phyloP scores from a whole-genome alignment of 441 rosid genomes.

The Jatropha podagrica region DNA sequence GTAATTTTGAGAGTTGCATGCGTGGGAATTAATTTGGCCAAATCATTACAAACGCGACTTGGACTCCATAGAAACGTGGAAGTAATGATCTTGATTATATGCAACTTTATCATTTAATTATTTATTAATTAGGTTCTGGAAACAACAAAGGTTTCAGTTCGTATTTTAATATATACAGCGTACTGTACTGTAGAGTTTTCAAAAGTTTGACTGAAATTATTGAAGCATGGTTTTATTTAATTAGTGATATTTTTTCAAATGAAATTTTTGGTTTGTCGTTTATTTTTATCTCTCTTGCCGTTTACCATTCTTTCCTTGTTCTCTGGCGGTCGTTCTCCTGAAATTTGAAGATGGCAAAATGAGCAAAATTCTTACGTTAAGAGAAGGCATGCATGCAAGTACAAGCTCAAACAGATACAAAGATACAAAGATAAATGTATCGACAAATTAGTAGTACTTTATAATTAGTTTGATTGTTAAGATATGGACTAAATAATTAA shows the following conservation, averaged over 20 bases:
- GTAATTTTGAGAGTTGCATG: background rate
- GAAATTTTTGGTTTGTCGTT: background rate
- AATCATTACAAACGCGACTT: slow-evolving; percentile 1
- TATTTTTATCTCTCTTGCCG: background rate
- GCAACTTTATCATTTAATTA: too few species aligned
- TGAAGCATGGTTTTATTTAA: too few species aligned
- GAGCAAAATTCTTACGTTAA: background rate
- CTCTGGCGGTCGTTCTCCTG: background rate
- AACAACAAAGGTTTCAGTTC: too few species aligned
- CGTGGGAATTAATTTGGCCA: background rate
- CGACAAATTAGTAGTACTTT: background rate
- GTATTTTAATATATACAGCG: too few species aligned
- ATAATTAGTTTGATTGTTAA: too few species aligned
- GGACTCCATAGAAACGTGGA: background rate
- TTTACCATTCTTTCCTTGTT: background rate
- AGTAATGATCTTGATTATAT: background rate
- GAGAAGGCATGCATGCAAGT: background rate
- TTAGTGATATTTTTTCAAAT: too few species aligned
- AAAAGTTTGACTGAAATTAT: too few species aligned
- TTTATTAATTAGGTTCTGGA: too few species aligned
- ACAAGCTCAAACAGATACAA: background rate
- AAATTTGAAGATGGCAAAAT: background rate
- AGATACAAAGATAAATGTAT: too few species aligned
- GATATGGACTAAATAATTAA: too few species aligned
- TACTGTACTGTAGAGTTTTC: too few species aligned